Evolutionary conservation across 2,329 filamentous ascomycete genomes (phyloP), one percentile per base, ranked within the genome.

Genomic region (Chaetomium globosum): DNA sequence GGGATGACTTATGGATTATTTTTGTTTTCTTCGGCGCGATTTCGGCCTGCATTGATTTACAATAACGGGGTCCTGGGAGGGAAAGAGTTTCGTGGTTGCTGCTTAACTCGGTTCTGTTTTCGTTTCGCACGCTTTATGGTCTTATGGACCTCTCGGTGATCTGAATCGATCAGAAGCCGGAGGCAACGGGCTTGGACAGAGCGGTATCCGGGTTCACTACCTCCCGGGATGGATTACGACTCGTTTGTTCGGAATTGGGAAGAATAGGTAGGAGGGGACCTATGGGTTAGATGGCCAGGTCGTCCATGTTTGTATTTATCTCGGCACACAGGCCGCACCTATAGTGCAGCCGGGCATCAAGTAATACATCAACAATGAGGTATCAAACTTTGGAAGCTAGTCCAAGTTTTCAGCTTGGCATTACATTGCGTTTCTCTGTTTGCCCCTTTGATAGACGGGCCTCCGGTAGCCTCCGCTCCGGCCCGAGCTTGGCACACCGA

Each of bases 251-350:
- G 55, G 59, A 58, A 31, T 63, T 60, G 58, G 52, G 63, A 58
- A 67, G 63, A 65, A 67, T 65, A 48, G 62, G 56, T 67, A 63
- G 9, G 36, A 26, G 46, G 65, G 63, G 12, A 36, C 33, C 12
- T 36, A 61, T 63, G 61, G 60, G 33, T 66, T 66, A 66, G 60
- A 66, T n/a, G 59, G 56, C 30, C 8, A 64, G 31, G 49, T 33
- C 53, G 43, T 48, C 49, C 56, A 57, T 59, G 63, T 60, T 61
- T 65, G 62, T 67, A 67, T 54, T 56, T 62, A 62, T 43, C 51
- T 52, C 46, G 26, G 13, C 13, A 28, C 54, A 28, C 33, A 16
- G 19, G 33, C 48, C 21, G 49, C 36, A 57, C 56, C 56, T 23
- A 39, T 26, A 28, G 28, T 46, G n/a, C 19, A 52, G 51, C 56